Conservation (phyloP, 192 early-diverging fungal genomes). For the Phlyctochytrium planicorne region DNA sequence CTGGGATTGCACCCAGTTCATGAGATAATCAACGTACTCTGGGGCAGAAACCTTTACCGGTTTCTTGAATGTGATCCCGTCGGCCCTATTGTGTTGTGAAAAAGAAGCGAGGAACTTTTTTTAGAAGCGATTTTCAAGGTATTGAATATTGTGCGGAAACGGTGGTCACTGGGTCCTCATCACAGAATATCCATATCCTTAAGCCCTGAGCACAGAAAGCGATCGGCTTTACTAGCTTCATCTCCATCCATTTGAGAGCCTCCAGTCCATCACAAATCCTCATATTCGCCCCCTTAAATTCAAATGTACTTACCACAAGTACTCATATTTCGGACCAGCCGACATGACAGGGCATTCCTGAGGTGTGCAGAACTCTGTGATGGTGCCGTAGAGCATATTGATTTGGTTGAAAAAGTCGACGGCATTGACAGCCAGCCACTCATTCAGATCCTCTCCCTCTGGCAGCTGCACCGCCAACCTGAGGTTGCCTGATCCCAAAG, state of each 20-base stretch:
- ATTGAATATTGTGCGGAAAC: too few relatives aligned
- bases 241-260: too few relatives aligned
- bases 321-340: slow-evolving; percentile 82
- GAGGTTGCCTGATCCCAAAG: slow-evolving; percentile 77
- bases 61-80: slow-evolving; percentile 80
- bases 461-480: slow-evolving; percentile 76
- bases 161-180: too few relatives aligned
- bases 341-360: slow-evolving; percentile 87
- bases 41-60: slow-evolving; percentile 86
- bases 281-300: neutral
- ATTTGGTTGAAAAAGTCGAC: slow-evolving; percentile 97
- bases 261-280: neutral
- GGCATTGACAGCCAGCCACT: slow-evolving; percentile 92
- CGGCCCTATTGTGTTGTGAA: slow-evolving; percentile 30
- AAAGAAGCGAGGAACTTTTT: too few relatives aligned
- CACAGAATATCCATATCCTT: too few relatives aligned
- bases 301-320: slow-evolving; percentile 69
- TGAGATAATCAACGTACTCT: slow-evolving; percentile 84
- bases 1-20: slow-evolving; percentile 74
- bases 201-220: too few relatives aligned
- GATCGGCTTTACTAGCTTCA: too few relatives aligned
- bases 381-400: slow-evolving; percentile 87
- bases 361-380: slow-evolving; percentile 79
- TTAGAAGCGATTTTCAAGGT: too few relatives aligned
- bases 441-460: slow-evolving; percentile 83